Evolutionary conservation across 164 flowering plant species (phyloP).

Genomic region (Hamamelis virginiana): DNA sequence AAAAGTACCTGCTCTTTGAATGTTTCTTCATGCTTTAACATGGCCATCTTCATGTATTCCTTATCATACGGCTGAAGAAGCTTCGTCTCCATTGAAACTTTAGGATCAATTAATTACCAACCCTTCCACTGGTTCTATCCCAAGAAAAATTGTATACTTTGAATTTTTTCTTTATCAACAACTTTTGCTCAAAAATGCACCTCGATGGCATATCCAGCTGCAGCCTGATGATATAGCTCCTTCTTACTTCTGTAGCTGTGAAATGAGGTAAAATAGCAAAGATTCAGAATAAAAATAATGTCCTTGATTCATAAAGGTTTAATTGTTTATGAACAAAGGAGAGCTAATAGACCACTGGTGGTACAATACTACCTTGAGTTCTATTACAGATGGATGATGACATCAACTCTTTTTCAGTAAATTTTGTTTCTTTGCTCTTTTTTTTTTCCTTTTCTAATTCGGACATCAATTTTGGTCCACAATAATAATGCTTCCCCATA

Average conservation of each 20-base stretch:
- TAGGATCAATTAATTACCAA: no score
- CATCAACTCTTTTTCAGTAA: constrained; percentile 8
- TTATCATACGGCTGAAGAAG: constrained; percentile 38
- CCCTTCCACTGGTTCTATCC: no score
- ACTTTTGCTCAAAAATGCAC: no score
- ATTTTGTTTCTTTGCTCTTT: constrained; percentile 8
- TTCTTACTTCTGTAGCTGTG: constrained; percentile 2
- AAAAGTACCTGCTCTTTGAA: constrained; percentile 77
- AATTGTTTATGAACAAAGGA: no score
- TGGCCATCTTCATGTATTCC: constrained; percentile 73
- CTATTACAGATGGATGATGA: constrained; percentile 3
- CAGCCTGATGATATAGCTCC: neutral
- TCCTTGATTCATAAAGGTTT: no score
- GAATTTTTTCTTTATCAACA: no score
- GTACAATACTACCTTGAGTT: no score
- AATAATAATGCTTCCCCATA: constrained; percentile 1
- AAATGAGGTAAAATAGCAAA: neutral
- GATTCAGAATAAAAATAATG: no score
- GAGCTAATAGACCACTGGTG: no score
- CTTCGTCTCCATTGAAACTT: constrained; percentile 50
- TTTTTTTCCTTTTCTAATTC: neutral
- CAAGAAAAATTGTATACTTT: no score
- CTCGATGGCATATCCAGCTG: no score
- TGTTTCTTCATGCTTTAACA: constrained; percentile 76
- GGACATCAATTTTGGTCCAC: constrained; percentile 21